phyloP scores from a whole-genome alignment of 2,329 filamentous ascomycete species.

The Hypoxylon sp. region DNA sequence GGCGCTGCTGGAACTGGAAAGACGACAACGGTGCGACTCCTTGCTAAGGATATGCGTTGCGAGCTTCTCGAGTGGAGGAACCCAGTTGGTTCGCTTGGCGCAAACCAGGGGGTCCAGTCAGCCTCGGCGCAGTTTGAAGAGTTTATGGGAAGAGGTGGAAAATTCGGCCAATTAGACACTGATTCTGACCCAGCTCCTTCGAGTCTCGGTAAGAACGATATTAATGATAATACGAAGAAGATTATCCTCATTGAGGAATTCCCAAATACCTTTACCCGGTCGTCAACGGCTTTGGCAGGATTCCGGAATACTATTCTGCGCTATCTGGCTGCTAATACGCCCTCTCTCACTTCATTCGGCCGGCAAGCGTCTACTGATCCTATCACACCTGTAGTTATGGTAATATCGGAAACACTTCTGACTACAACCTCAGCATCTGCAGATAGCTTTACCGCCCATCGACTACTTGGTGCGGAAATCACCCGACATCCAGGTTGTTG shows the following conservation, averaged over 20 bases:
- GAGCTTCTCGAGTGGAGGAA: conserved; percentile 93
- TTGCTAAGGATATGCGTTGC: conserved; percentile 81
- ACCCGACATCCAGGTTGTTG: conserved; percentile 82
- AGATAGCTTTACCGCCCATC: conserved; percentile 93
- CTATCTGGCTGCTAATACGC: conserved; percentile 77
- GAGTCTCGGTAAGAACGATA: conserved; percentile 15
- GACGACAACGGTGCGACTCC: conserved; percentile 84
- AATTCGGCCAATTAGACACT: conserved; percentile 77
- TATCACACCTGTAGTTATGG: conserved; percentile 82
- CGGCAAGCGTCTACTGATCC: conserved; percentile 58
- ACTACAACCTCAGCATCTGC: conserved; percentile 86
- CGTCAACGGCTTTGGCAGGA: conserved; percentile 72
- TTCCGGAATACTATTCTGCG: conserved; percentile 82
- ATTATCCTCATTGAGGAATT: conserved; percentile 86
- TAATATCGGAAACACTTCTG: conserved; percentile 90
- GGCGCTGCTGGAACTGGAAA: conserved; percentile 93
- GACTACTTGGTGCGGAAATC: conserved; percentile 88
- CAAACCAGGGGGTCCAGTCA: conserved; percentile 74
- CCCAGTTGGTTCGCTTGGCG: conserved; percentile 71
- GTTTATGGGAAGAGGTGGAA: conserved; percentile 84
- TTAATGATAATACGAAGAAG: conserved; percentile 55
- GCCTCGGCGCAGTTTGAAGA: conserved; percentile 88
- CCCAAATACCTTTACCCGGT: conserved; percentile 78
- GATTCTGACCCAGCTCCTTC: conserved; percentile 46
- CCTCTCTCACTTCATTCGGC: conserved; percentile 64